Percentiles rank a stretch among this genome's conserved stretches.
Conservation (phyloP, 257 asterid genomes). For the Solanum raphanifolium region DNA sequence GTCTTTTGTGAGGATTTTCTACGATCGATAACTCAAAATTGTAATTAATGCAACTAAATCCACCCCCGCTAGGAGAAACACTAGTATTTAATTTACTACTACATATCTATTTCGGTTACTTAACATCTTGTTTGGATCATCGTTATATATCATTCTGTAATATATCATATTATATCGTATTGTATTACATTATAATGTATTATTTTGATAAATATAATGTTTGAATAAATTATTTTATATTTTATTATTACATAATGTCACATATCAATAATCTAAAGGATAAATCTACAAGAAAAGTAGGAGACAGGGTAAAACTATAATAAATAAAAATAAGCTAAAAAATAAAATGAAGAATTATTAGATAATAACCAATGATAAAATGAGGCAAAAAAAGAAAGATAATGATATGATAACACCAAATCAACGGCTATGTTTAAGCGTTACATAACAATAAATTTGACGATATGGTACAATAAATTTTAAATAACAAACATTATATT, state of each 20-base stretch:
- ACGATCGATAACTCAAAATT: background rate
- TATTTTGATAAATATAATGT: background rate
- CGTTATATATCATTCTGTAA: background rate
- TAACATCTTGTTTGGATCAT: background rate
- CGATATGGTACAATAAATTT: accelerated
- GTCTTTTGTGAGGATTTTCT: background rate
- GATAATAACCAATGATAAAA: background rate
- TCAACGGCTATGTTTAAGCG: background rate
- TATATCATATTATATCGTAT: background rate
- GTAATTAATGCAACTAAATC: background rate
- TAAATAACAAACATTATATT: background rate
- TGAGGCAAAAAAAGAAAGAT: accelerated
- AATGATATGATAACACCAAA: background rate
- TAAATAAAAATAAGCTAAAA: background rate
- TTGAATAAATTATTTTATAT: background rate
- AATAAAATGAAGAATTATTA: background rate
- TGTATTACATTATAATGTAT: background rate
- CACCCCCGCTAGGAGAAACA: background rate
- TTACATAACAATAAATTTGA: background rate
- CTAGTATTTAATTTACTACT: background rate
- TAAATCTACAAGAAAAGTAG: background rate
- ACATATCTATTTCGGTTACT: background rate
- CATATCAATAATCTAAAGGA: background rate
- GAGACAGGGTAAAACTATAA: background rate
- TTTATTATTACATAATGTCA: background rate